A percentile compares a stretch with the other conserved stretches of the same genome.
These are phyloP conservation scores for Leccinum barrowsii DNA, from an alignment of 768 basidiomycete genomes.

Conservation along the genomic window DNA sequence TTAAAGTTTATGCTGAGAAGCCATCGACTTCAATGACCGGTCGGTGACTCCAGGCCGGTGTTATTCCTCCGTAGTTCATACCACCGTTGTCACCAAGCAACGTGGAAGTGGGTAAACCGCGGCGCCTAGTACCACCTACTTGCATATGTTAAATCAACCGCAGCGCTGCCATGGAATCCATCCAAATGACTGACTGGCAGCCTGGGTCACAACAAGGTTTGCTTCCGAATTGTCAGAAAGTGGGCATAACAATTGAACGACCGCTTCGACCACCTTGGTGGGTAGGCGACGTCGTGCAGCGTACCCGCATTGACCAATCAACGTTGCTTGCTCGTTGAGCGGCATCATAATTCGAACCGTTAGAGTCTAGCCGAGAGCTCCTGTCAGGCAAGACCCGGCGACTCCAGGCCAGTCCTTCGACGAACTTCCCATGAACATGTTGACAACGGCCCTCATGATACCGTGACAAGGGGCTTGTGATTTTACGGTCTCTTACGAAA, in stretches of 20 bases:
- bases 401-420: not conserved
- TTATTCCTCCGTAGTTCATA: conserved; percentile 13
- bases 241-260: not conserved
- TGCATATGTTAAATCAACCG: conserved; percentile 15
- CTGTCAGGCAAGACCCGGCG: not conserved
- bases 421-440: not conserved
- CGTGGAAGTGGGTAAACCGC: not conserved
- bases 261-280: not conserved
- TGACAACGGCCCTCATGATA: not conserved
- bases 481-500: conserved; percentile 23
- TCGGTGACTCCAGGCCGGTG: conserved; percentile 1
- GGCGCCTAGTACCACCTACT: not conserved
- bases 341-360: not conserved
- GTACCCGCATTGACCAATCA: not conserved
- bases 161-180: not conserved
- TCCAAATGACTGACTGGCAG: not conserved
- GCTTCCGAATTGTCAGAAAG: not conserved
- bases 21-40: not conserved
- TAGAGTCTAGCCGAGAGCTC: not conserved
- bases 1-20: not conserved
- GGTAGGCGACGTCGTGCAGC: not conserved
- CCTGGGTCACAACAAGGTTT: not conserved
- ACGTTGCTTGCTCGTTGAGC: not conserved
- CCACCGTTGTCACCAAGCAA: conserved; percentile 12
- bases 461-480: not conserved